phyloP scores from a whole-genome alignment of 2,329 filamentous ascomycete species.

The Colletotrichum aenigma region DNA sequence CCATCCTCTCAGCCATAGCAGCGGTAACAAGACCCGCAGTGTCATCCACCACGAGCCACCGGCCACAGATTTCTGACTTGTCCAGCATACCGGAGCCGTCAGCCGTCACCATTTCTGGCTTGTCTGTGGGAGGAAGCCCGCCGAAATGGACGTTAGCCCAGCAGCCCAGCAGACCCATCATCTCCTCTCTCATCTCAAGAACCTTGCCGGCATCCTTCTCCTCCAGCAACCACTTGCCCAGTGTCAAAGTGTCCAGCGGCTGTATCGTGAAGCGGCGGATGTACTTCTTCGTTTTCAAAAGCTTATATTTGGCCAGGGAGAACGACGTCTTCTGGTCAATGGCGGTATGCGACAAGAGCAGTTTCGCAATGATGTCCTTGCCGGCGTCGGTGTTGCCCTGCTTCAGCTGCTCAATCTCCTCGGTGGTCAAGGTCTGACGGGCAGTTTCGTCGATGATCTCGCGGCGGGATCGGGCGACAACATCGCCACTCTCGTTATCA shows the following conservation, averaged over 20 bases:
- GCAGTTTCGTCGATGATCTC: slow-evolving; percentile 65
- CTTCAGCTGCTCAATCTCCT: slow-evolving; percentile 77
- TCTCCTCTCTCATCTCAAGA: slow-evolving; percentile 37
- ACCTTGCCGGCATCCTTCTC: slow-evolving; percentile 39
- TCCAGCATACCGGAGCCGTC: slow-evolving; percentile 75
- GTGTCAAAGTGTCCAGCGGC: slow-evolving; percentile 78
- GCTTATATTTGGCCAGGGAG: slow-evolving; percentile 92
- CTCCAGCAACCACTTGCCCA: slow-evolving; percentile 78
- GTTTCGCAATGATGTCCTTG: slow-evolving; percentile 89
- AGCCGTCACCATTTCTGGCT: slow-evolving; percentile 12
- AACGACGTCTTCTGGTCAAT: slow-evolving; percentile 95
- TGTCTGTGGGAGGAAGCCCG: slow-evolving; percentile 38
- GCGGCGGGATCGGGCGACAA: slow-evolving; percentile 59
- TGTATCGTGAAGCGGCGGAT: slow-evolving; percentile 84
- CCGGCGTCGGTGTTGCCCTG: slow-evolving; percentile 80
- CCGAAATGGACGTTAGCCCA: slow-evolving; percentile 89
- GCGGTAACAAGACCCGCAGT: slow-evolving; percentile 83
- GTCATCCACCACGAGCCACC: slow-evolving; percentile 87
- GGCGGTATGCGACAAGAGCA: slow-evolving; percentile 86
- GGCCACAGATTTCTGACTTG: slow-evolving; percentile 44
- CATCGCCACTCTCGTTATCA: slow-evolving; percentile 44
- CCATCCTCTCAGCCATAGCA: slow-evolving; percentile 87
- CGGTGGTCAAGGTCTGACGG: slow-evolving; percentile 78
- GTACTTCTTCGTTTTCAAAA: slow-evolving; percentile 94
- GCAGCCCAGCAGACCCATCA: slow-evolving; percentile 72